phyloP scores from a whole-genome alignment of 2,329 filamentous ascomycete genomes.

The Camptophora hylomeconis region DNA sequence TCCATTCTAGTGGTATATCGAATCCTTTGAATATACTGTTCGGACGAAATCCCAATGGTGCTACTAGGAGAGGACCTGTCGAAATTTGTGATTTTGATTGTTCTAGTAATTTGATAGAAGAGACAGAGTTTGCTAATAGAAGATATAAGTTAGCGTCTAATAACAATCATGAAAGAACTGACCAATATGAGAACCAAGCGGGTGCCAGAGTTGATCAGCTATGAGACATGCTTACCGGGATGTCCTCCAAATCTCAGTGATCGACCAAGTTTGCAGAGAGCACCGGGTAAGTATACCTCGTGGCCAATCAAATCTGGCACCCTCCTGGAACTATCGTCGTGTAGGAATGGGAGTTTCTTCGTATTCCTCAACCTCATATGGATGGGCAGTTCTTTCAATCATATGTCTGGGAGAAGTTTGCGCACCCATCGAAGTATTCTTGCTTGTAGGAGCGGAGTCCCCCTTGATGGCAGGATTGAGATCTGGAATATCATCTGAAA shows the following conservation, averaged over 20 bases:
- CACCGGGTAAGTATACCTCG: too few relatives aligned
- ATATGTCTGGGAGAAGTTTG: slow-evolving; percentile 9
- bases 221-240: too few relatives aligned
- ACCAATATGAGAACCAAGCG: slow-evolving; percentile 4
- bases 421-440: slow-evolving; percentile 12
- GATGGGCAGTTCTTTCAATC: slow-evolving; percentile 4
- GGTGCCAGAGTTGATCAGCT: background rate
- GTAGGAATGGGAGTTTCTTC: slow-evolving; percentile 8
- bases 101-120: slow-evolving; percentile 7
- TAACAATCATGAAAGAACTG: slow-evolving; percentile 6
- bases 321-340: too few relatives aligned
- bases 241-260: too few relatives aligned
- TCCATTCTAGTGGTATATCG: slow-evolving; percentile 41
- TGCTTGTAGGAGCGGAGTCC: too few relatives aligned
- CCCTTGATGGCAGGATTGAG: too few relatives aligned
- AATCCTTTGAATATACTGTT: slow-evolving; percentile 53
- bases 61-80: slow-evolving; percentile 27
- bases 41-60: slow-evolving; percentile 45
- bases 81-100: slow-evolving; percentile 5
- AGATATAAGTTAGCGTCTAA: slow-evolving; percentile 12
- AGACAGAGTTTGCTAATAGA: slow-evolving; percentile 6
- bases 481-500: too few relatives aligned
- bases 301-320: too few relatives aligned
- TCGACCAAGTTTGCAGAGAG: too few relatives aligned
- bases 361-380: slow-evolving; percentile 15